phyloP scores from a whole-genome alignment of 2,329 filamentous ascomycete species.

The Arthrobotrys entomopaga region DNA sequence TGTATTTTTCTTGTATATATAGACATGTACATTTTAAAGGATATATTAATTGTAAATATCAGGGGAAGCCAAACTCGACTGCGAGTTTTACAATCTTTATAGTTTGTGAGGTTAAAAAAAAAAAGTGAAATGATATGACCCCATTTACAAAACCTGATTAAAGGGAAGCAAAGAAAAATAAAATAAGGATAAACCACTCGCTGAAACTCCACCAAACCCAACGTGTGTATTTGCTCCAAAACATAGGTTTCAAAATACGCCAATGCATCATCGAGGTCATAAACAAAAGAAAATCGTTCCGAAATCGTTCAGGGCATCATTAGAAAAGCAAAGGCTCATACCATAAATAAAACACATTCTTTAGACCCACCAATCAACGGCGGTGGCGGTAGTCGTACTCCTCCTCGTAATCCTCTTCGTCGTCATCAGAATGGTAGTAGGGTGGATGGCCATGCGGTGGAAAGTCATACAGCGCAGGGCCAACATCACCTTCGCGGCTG shows the following conservation, averaged over 20 bases:
- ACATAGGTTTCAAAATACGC: too few species aligned
- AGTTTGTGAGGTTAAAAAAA: neutral
- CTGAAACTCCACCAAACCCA: too few species aligned
- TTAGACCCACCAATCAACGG: too few species aligned
- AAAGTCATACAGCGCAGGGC: neutral
- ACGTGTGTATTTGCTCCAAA: too few species aligned
- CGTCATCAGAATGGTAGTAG: neutral
- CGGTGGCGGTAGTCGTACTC: neutral
- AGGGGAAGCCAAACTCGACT: neutral
- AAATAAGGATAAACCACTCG: too few species aligned
- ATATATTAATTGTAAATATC: constrained; percentile 20
- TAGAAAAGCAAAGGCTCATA: too few species aligned
- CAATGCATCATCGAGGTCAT: too few species aligned
- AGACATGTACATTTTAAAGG: constrained; percentile 20
- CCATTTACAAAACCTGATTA: too few species aligned
- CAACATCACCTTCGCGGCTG: neutral
- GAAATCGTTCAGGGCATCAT: too few species aligned
- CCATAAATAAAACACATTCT: too few species aligned
- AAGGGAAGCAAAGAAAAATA: too few species aligned
- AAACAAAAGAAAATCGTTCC: too few species aligned
- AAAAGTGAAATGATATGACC: neutral
- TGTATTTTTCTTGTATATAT: constrained; percentile 18
- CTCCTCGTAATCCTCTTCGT: neutral
- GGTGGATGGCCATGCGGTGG: neutral
- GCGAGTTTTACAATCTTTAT: neutral